These are phyloP conservation scores for Kalanchoe fedtschenkoi DNA, from an alignment of 164 flowering plant species.

Conservation along the genomic window DNA sequence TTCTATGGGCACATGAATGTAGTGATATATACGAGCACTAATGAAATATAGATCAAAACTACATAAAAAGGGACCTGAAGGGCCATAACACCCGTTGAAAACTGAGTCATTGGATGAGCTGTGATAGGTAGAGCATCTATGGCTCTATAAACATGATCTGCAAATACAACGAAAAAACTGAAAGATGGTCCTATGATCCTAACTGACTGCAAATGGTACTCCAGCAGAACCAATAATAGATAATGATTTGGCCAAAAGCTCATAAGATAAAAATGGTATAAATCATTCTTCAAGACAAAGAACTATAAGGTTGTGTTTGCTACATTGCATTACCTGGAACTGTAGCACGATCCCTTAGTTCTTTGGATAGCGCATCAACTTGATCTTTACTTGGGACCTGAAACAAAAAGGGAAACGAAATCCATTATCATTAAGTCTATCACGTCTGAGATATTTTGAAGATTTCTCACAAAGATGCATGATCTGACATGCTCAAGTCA, in stretches of 20 bases:
- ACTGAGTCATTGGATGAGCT: constrained; percentile 99
- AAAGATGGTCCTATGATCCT: background rate
- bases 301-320: background rate
- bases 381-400: constrained; percentile 90
- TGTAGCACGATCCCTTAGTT: constrained; percentile 57
- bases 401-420: background rate
- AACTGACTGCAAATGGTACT: background rate
- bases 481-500: background rate
- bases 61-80: constrained; percentile 55
- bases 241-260: too few relatives aligned
- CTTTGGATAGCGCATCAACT: constrained; percentile 68
- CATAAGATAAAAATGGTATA: background rate
- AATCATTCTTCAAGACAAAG: background rate
- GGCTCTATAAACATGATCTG: constrained; percentile 81
- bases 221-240: too few relatives aligned
- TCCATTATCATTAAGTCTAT: background rate
- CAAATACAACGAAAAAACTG: constrained; percentile 14
- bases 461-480: background rate
- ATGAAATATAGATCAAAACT: background rate
- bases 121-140: constrained; percentile 70
- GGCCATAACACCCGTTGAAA: constrained; percentile 91
- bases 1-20: background rate
- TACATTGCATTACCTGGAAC: constrained; percentile 55
- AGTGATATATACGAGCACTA: background rate
- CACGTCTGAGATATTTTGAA: background rate